Evolutionary conservation across 73 alveolate genomes (phyloP), one percentile per base, ranked within the genome.

Genomic region (Effrenium voratum): DNA sequence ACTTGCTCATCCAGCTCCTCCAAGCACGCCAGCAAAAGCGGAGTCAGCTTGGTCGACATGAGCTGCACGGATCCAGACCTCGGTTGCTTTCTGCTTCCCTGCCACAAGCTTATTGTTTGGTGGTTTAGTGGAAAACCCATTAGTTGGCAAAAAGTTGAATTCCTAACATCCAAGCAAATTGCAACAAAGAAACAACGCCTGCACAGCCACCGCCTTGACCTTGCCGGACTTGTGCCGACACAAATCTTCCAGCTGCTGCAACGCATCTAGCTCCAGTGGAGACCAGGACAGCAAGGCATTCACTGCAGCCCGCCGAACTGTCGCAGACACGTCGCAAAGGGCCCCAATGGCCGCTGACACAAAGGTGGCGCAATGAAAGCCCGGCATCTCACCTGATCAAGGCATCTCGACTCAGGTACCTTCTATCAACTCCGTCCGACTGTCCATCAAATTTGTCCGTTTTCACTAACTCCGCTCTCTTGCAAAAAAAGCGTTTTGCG

Each of bases 261-360:
- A 32, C 0, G 83, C 63, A 22, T 22, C 41, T 19, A 57, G 46
- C 45, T 40, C 97, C 73, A 90, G 38, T 1, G 97, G 97, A 28
- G 97, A 66, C 97, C 97, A 90, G 36, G 55, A 45, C 28, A 76
- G 76, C 87, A 90, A 70, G 10, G 97, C 68, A 24, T 90, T 40
- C 49, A 76, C 97, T 2, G 97, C 97, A 26, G 88, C 83, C 36
- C 34, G 52, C 26, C 97, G 86, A 60, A 90, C 97, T 34, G 45
- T 32, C n/a, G 68, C 34, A 1, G 97, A 66, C 26, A 75, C 68
- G 38, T 90, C 97, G 38, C 76, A 50, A 6, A 90, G 79, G 40
- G 59, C 60, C 3, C 63, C 47, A 0, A 90, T 41, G 28, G 97
- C 88, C 8, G 57, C 87, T 22, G 82, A 75, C 32, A 90, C 82